Evolutionary conservation across 1,139 yeast genomes (phyloP), one percentile per base, ranked within the genome.

Genomic region (Nematodospora anomalae): DNA sequence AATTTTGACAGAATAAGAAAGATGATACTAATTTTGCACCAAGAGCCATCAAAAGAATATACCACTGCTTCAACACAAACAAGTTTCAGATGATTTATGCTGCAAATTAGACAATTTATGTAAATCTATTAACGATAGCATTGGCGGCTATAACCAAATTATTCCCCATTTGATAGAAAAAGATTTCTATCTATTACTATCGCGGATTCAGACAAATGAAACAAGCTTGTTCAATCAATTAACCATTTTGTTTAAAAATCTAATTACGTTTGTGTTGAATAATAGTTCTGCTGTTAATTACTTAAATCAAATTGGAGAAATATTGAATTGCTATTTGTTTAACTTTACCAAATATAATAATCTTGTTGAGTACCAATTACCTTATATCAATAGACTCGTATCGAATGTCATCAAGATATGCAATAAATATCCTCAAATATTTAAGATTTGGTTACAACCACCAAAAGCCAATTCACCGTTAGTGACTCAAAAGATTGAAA

Each of bases 211-310:
- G 9, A 36, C 30, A 28, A 28, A 11, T 22, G 33, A 39, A 13
- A 18, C 26, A 16, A 31, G 12, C 16, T 29, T 49, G 16, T 47
- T 47, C 33, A 45, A 47, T 22, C 43, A 40, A 14, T 45, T 46
- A 20, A 44, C 45, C 2, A 15, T 36, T n/a, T 37, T 41, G 13
- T 45, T 46, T 28, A 47, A 49, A 28, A 40, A 41, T 13, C 39
- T 50, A 13, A 35, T 45, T 13, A 28, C 30, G 4, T 42, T 30
- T 27, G 27, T 46, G 8, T 29, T 42, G 10, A 24, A 23, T 11
- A 37, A 37, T 15, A 32, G 36, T 16, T 25, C 32, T 7, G 22
- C 35, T 9, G 28, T 32, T 11, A 21, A 22, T 12, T 30, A 16
- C 7, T 23, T 30, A 5, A 6, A 22, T 8, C 29, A 32, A 18